Evolutionary conservation across 2,329 filamentous ascomycete species (phyloP), one percentile per base, ranked within the genome.

Genomic region (Colletotrichum euphorbiae): DNA sequence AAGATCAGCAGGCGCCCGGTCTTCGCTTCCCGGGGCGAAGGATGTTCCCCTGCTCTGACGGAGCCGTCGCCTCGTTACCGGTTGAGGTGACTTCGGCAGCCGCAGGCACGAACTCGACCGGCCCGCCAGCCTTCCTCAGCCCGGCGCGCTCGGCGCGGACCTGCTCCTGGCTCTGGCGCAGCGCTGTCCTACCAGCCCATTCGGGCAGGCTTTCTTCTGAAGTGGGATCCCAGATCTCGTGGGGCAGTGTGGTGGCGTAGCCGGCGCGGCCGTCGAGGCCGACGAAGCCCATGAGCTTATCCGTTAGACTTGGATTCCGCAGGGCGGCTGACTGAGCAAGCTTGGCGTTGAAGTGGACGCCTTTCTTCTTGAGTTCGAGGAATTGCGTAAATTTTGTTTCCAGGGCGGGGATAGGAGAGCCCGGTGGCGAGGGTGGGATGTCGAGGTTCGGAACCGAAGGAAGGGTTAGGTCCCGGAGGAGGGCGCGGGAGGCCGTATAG

Each of bases 341-440:
- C 69, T 91, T 90, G 73, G 89, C 83, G 77, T 96, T 94, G 83
- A 95, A 95, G 78, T 96, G 93, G 15, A 90, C 84, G 4, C 90
- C 90, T 70, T 90, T 88, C 74, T 88, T 89, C 80, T 96, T 96
- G n/a, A 95, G 84, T 51, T 88, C 84, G 0, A 95, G 85, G 72
- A 96, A 95, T 67, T 89, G 88, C 70, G 88, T 85, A 72, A 95
- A 91, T 73, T 93, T 94, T 72, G 86, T 84, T 57, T 86, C 90
- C 12, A 89, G 78, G 46, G 79, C 72, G 38, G 81, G 75, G 0
- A 82, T 80, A 11, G 87, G 87, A 2, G 87, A 87, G 24, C 87
- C 87, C 0, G 90, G 89, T 1, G 92, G 92, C 4, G 92, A 93
- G 9, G 87, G 84, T 0, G 92, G 92, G 69, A 96, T 93, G 72